Evolutionary conservation across 352 stramenopile species (phyloP).

Genomic region (Phytophthora parvispora): DNA sequence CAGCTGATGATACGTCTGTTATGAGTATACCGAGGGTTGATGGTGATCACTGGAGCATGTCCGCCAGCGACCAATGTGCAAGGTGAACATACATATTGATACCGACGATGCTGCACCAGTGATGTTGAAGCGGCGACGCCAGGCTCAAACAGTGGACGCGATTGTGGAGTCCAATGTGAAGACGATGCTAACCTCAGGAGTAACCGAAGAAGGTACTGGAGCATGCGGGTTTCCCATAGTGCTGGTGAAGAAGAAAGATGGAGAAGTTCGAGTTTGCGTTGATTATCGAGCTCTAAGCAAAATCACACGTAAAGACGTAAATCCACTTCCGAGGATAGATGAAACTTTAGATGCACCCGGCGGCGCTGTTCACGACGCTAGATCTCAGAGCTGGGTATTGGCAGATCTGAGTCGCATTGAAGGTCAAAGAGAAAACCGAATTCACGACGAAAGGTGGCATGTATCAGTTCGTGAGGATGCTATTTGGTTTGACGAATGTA

Average conservation of each 20-base stretch:
- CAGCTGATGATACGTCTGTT: background rate
- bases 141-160: background rate
- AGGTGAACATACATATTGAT: background rate
- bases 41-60: background rate
- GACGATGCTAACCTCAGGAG: background rate
- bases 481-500: background rate
- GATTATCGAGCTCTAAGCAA: background rate
- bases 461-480: background rate
- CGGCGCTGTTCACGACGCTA: background rate
- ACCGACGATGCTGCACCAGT: background rate
- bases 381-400: background rate
- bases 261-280: background rate
- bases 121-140: background rate
- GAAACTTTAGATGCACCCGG: background rate
- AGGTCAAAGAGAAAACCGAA: background rate
- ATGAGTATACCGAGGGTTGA: background rate
- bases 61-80: background rate
- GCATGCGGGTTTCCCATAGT: background rate
- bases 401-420: background rate
- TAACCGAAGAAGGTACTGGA: background rate
- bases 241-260: background rate
- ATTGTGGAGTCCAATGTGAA: background rate
- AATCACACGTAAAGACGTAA: background rate
- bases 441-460: background rate
- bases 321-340: background rate